Conservation (phyloP, 345 rosid species). For the Aquilaria yunnanensis region DNA sequence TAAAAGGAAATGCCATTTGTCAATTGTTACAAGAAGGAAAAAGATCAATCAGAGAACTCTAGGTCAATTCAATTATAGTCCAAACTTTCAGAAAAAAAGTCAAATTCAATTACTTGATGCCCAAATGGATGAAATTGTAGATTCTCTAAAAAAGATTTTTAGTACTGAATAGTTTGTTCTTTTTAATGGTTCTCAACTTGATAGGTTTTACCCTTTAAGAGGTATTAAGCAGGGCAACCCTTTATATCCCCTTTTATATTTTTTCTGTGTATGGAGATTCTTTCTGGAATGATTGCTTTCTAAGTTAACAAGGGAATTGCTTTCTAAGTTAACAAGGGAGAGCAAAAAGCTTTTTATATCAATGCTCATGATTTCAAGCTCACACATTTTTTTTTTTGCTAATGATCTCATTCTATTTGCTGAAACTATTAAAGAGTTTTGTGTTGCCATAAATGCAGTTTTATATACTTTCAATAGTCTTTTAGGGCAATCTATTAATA, state of each 20-base stretch:
- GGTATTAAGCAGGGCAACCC: not conserved
- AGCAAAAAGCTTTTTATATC: not conserved
- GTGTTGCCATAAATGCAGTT: not conserved
- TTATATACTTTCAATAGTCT: not conserved
- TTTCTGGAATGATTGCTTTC: not conserved
- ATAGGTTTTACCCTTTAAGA: too few species aligned
- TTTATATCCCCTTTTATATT: not conserved
- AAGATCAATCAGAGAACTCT: too few species aligned
- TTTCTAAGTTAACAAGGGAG: not conserved
- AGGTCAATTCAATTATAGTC: too few species aligned
- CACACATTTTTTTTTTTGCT: not conserved
- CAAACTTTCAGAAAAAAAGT: too few species aligned
- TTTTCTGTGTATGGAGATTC: too few species aligned
- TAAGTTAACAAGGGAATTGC: too few species aligned
- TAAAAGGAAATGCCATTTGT: too few species aligned
- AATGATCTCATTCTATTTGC: not conserved
- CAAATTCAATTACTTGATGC: too few species aligned
- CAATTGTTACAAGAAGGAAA: too few species aligned
- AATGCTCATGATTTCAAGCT: not conserved
- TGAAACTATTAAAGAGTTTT: not conserved
- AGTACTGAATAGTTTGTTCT: too few species aligned
- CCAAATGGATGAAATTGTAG: too few species aligned
- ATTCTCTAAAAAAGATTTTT: too few species aligned
- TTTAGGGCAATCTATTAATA: not conserved
- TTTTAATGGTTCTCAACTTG: not conserved